Evolutionary conservation across 2,329 filamentous ascomycete genomes (phyloP), one percentile per base, ranked within the genome.

Genomic region (Orbilia quercus): DNA sequence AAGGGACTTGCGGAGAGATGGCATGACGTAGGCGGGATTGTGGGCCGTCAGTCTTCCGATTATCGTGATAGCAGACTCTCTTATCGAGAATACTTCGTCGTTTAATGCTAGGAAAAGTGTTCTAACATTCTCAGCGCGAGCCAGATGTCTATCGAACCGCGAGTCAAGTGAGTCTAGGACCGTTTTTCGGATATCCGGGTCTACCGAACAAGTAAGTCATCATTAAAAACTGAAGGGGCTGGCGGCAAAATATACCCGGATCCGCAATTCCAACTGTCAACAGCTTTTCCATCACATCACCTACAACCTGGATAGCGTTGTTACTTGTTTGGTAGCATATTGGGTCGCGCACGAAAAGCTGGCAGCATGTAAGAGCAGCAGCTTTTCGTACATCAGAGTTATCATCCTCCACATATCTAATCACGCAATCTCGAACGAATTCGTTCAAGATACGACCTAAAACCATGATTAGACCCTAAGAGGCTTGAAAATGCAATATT

Each of bases 241-340:
- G 9, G 5, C 31, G 11, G 31, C 7, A 7, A 2, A 45, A 11
- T 11, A 6, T 25, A 78, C 77, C 76, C 1, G 90, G 89, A 79
- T 99, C 95, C 12, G 94, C 95, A 25, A 99, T 91, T 54, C 92
- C 94, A 40, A 98, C 93, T 0, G 94, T 97, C 74, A 99, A 84
- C 0, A 99, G 87, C 79, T 95, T 97, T 81, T 98, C 93, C 69
- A 99, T 96, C 31, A 99, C 95, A 80, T 99, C 95, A 63, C 94
- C 91, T 48, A 99, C 96, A 25, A 99, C 95, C 80, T 97, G 92
- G 42, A 98, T 91, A 0, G 95, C 94, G 80, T 99, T 95, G 76
- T 94, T 91, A 80, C 95, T 98, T 5, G 94, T 97, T 82, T 99
- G 95, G 78, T 96, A 95, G 78, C 99, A 92, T 76, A 99, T 98